A percentile compares a stretch with the other conserved stretches of the same genome.
Conservation (phyloP, 2,329 filamentous ascomycete species). For the Domatiomyces catenatus region DNA sequence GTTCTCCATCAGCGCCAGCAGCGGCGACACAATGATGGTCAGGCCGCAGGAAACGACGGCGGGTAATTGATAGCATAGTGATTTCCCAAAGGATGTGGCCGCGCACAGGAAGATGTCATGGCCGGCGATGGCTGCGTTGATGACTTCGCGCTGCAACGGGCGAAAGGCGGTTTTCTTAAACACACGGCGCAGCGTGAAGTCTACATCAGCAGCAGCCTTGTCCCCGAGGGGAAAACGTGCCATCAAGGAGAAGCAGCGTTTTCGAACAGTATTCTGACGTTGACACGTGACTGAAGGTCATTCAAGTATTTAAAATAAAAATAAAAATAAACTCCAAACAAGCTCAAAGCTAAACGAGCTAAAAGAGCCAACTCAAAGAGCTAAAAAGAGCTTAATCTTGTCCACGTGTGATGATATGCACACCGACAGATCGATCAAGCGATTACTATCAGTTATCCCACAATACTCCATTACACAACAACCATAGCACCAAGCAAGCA, state of each 20-base stretch:
- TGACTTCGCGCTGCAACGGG: constrained; percentile 78
- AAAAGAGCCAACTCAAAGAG: too few species aligned
- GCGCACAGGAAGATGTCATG: constrained; percentile 91
- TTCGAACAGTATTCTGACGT: not conserved
- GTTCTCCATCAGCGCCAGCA: constrained; percentile 88
- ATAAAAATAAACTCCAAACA: too few species aligned
- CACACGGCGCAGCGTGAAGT: constrained; percentile 57
- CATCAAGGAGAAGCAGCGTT: not conserved
- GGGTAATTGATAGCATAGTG: constrained; percentile 80
- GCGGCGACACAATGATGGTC: constrained; percentile 76
- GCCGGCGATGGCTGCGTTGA: constrained; percentile 61
- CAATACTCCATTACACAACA: too few species aligned
- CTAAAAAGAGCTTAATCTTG: too few species aligned
- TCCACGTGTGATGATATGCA: too few species aligned
- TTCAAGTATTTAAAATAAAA: too few species aligned
- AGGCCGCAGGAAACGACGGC: constrained; percentile 78
- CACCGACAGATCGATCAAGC: too few species aligned
- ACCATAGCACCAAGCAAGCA: not conserved
- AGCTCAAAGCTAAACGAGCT: too few species aligned
- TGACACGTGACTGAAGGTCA: too few species aligned
- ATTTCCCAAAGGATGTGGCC: constrained; percentile 63
- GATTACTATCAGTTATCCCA: too few species aligned
- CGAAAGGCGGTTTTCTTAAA: constrained; percentile 63
- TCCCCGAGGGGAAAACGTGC: not conserved
- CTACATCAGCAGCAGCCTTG: constrained; percentile 39